Percentiles rank a stretch among this genome's conserved stretches.
These are phyloP conservation scores for Cryptococcus depauperatus DNA, from an alignment of 1,284 basidiomycete genomes.

Conservation along the genomic window DNA sequence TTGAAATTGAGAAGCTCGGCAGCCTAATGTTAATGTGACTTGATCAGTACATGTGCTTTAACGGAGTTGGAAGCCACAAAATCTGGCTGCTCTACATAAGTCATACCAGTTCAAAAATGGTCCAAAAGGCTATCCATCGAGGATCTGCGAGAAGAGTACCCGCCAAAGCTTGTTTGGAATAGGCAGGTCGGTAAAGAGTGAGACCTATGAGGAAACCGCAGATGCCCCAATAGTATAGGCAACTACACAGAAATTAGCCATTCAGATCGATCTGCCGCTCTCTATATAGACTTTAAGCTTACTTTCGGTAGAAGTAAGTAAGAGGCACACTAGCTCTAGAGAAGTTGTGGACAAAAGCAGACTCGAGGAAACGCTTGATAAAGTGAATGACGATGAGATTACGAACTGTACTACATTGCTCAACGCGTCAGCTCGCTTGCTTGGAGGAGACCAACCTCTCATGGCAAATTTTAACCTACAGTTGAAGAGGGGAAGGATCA, in stretches of 20 bases:
- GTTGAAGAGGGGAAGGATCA: slow-evolving; percentile 31
- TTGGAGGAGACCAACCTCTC: neutral
- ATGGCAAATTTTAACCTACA: slow-evolving; percentile 25
- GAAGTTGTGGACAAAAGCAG: slow-evolving; percentile 89
- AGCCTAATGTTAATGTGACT: slow-evolving; percentile 52
- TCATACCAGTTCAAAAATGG: slow-evolving; percentile 68
- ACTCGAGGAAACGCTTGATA: slow-evolving; percentile 86
- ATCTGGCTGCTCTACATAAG: neutral
- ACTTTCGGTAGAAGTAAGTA: slow-evolving; percentile 86
- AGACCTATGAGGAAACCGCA: slow-evolving; percentile 71
- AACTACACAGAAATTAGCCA: slow-evolving; percentile 50
- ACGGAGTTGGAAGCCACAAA: neutral
- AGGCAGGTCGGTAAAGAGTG: slow-evolving; percentile 64
- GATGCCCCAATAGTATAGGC: slow-evolving; percentile 77
- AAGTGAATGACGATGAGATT: slow-evolving; percentile 78
- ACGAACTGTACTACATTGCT: slow-evolving; percentile 61
- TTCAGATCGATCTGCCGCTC: neutral
- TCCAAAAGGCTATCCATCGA: slow-evolving; percentile 60
- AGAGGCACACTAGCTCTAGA: slow-evolving; percentile 91
- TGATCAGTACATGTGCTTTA: no score
- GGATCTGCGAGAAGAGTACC: slow-evolving; percentile 63
- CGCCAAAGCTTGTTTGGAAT: slow-evolving; percentile 56
- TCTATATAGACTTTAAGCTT: slow-evolving; percentile 22
- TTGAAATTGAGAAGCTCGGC: slow-evolving; percentile 80
- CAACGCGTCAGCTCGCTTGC: slow-evolving; percentile 1